These are phyloP conservation scores for Cyberlindnera nakhonratchasimensis DNA, from an alignment of 805 yeast species.

Conservation along the genomic window DNA sequence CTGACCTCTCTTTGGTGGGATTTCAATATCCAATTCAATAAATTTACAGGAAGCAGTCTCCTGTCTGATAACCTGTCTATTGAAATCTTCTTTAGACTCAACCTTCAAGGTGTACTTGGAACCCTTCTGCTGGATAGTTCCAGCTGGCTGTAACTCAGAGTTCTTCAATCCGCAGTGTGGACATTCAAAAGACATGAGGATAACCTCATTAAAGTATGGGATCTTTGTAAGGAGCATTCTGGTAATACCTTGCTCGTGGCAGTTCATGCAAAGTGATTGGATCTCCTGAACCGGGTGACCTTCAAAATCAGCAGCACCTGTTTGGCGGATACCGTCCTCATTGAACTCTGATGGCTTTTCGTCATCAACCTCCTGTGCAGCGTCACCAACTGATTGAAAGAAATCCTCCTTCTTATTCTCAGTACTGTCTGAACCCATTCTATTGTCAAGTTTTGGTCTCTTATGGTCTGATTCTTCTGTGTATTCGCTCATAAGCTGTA, in stretches of 20 bases:
- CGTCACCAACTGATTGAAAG: constrained; percentile 59
- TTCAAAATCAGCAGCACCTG: constrained; percentile 78
- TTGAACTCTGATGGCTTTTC: constrained; percentile 21
- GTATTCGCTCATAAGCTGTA: not conserved
- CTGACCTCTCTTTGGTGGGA: constrained; percentile 94
- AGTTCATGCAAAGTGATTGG: constrained; percentile 94
- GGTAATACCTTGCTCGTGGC: constrained; percentile 82
- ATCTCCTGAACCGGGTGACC: constrained; percentile 96
- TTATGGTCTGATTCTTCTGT: constrained; percentile 10
- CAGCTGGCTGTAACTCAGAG: constrained; percentile 95
- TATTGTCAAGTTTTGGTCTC: constrained; percentile 16
- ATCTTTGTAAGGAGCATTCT: constrained; percentile 80
- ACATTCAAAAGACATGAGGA: constrained; percentile 92
- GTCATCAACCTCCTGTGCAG: constrained; percentile 46
- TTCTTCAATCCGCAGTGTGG: constrained; percentile 91
- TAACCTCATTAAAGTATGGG: constrained; percentile 88
- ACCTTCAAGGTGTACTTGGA: constrained; percentile 64
- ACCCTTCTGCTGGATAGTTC: constrained; percentile 87
- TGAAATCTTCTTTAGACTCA: constrained; percentile 69
- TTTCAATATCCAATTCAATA: constrained; percentile 83
- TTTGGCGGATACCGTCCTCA: constrained; percentile 48
- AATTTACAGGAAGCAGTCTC: constrained; percentile 81
- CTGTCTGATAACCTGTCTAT: constrained; percentile 87
- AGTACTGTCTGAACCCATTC: constrained; percentile 15
- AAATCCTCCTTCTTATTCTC: constrained; percentile 35